Percentiles rank a stretch among this genome's conserved stretches.
Evolutionary conservation across 306 rosid genomes (phyloP).

Genomic region (Psophocarpus tetragonolobus): DNA sequence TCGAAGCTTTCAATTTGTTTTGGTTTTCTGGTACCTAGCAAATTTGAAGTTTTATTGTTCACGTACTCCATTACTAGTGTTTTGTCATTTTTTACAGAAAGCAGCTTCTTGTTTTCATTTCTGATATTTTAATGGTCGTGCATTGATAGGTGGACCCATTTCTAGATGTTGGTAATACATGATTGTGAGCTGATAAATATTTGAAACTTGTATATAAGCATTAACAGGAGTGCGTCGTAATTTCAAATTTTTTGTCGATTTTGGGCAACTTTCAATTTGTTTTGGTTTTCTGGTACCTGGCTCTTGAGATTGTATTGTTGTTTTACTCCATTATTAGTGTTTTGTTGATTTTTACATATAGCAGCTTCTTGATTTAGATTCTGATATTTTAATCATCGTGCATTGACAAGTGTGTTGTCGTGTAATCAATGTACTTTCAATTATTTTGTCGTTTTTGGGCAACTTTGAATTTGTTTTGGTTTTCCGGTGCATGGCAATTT

Average conservation of each 20-base stretch:
- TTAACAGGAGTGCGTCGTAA: constrained; percentile 5
- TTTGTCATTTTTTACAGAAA: constrained; percentile 11
- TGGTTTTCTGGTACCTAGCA: constrained; percentile 4
- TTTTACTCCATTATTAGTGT: background rate
- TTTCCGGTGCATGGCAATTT: constrained; percentile 13
- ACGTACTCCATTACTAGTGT: background rate
- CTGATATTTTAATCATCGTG: background rate
- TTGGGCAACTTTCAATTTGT: background rate
- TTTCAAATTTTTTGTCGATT: background rate
- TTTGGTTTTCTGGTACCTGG: too few species aligned
- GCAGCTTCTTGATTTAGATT: constrained; percentile 10
- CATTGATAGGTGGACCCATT: background rate
- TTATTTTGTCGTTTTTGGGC: constrained; percentile 2
- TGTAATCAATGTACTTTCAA: too few species aligned
- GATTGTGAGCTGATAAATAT: background rate
- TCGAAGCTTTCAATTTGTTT: constrained; percentile 24
- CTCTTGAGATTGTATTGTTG: constrained; percentile 19
- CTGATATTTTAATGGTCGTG: background rate
- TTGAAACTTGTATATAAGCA: background rate
- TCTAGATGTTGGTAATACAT: constrained; percentile 5
- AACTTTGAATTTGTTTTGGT: constrained; percentile 22
- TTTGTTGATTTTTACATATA: constrained; percentile 6
- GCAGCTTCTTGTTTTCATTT: constrained; percentile 13
- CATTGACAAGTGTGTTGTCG: too few species aligned
- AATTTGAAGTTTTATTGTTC: constrained; percentile 25